phyloP scores from a whole-genome alignment of 257 asterid genomes.

The Orobanche coerulescens region DNA sequence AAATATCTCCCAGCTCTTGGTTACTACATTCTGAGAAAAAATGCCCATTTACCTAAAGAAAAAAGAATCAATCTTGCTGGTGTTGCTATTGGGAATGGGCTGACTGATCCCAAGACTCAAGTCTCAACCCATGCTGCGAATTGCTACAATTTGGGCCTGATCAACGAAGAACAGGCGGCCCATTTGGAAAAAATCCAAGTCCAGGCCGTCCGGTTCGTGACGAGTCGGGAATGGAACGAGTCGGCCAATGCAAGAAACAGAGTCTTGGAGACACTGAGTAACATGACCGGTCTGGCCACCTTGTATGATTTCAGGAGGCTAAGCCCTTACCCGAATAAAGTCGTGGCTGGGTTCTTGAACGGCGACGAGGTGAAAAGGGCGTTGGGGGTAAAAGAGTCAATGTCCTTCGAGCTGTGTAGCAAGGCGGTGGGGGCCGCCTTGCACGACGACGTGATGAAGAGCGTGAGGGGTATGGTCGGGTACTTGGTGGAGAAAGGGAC shows the following conservation, averaged over 20 bases:
- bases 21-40: conserved; percentile 40
- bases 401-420: conserved; percentile 44
- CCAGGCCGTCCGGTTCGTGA: conserved; percentile 25
- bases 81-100: conserved; percentile 73
- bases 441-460: conserved; percentile 79
- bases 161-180: conserved; percentile 50
- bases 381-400: conserved; percentile 41
- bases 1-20: conserved; percentile 77
- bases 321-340: conserved; percentile 43
- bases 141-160: conserved; percentile 45
- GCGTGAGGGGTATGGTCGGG: conserved; percentile 64
- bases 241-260: conserved; percentile 36
- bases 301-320: conserved; percentile 51
- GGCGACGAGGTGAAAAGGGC: conserved; percentile 40
- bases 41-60: conserved; percentile 29
- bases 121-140: conserved; percentile 51
- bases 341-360: conserved; percentile 47
- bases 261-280: conserved; percentile 32
- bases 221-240: conserved; percentile 47
- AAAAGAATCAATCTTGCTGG: conserved; percentile 50
- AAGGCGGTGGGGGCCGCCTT: conserved; percentile 37
- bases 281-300: conserved; percentile 76
- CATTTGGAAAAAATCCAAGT: conserved; percentile 46
- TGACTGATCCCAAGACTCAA: conserved; percentile 77
- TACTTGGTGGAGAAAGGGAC: conserved; percentile 42